phyloP scores from a whole-genome alignment of 805 yeast genomes.

The Saturnispora diversa region DNA sequence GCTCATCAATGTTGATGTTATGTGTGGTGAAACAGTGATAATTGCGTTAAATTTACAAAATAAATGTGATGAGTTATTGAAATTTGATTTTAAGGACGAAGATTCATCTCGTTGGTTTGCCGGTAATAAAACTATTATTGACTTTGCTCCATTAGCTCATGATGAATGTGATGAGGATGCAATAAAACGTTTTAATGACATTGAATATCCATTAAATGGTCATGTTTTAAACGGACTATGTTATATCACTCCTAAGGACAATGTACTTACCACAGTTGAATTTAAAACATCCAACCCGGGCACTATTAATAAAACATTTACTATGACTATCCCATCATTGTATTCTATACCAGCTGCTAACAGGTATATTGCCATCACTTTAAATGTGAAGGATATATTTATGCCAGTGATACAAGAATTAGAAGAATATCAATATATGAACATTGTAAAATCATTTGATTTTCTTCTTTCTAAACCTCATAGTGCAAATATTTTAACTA shows the following conservation, averaged over 20 bases:
- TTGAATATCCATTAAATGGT: conserved; percentile 3
- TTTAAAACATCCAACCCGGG: conserved; percentile 16
- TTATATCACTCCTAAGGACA: conserved; percentile 4
- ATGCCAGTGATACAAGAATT: conserved; percentile 34
- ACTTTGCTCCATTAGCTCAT: conserved; percentile 3
- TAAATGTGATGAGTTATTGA: conserved; percentile 30
- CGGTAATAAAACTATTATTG: conserved; percentile 15
- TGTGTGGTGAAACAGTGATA: conserved; percentile 11
- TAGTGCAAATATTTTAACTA: not conserved
- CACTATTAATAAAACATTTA: conserved; percentile 14
- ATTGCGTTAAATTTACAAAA: conserved; percentile 28
- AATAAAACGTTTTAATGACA: conserved; percentile 3
- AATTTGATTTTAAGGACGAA: conserved; percentile 32
- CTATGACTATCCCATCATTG: conserved; percentile 12
- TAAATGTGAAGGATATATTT: conserved; percentile 23
- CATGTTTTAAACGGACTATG: conserved; percentile 1
- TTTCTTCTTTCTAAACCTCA: conserved; percentile 13
- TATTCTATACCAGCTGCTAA: conserved; percentile 10
- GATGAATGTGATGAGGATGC: conserved; percentile 11
- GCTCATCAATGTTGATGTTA: not conserved
- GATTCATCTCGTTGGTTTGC: conserved; percentile 19
- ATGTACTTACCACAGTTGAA: conserved; percentile 5
- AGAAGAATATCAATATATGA: conserved; percentile 19
- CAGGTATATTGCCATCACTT: conserved; percentile 19
- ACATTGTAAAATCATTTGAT: conserved; percentile 19